Conservation (phyloP, 352 stramenopile genomes). For the Phytophthora ramorum region DNA sequence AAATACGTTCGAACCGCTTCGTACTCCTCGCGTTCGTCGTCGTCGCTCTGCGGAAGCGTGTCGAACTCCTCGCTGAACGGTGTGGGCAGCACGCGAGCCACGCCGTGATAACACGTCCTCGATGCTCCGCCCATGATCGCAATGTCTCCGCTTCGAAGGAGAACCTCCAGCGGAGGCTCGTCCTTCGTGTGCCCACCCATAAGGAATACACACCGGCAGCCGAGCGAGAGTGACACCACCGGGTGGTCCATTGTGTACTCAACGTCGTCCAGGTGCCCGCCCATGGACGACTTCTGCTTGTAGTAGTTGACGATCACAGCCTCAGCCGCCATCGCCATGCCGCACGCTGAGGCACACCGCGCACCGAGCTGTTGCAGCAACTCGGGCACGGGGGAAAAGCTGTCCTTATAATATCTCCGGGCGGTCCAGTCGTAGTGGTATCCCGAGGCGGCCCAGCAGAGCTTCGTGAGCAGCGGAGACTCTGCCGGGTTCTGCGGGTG, state of each 20-base stretch:
- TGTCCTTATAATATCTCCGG: conserved; percentile 67
- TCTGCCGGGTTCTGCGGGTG: conserved; percentile 47
- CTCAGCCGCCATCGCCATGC: conserved; percentile 59
- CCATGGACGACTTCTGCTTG: conserved; percentile 80
- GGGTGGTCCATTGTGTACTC: conserved; percentile 86
- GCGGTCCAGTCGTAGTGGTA: conserved; percentile 88
- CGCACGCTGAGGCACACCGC: conserved; percentile 57
- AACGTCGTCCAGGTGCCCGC: conserved; percentile 85
- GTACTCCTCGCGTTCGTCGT: conserved; percentile 38
- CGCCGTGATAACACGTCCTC: conserved; percentile 74
- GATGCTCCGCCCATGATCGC: conserved; percentile 68
- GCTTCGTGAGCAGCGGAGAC: conserved; percentile 56
- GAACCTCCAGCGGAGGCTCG: conserved; percentile 58
- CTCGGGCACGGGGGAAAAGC: conserved; percentile 59
- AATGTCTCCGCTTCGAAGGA: conserved; percentile 78
- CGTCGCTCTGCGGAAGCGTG: conserved; percentile 18
- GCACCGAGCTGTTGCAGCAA: conserved; percentile 51
- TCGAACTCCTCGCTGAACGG: conserved; percentile 43
- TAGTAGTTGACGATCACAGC: conserved; percentile 90
- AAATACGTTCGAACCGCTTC: conserved; percentile 60
- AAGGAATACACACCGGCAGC: conserved; percentile 77
- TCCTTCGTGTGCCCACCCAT: conserved; percentile 75
- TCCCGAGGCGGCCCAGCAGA: conserved; percentile 75
- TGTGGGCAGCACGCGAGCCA: conserved; percentile 65
- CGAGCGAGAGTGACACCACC: conserved; percentile 81